Base-by-base conservation (phyloP, 768 basidiomycete species). In the Leccinellum rugosiceps region DNA sequence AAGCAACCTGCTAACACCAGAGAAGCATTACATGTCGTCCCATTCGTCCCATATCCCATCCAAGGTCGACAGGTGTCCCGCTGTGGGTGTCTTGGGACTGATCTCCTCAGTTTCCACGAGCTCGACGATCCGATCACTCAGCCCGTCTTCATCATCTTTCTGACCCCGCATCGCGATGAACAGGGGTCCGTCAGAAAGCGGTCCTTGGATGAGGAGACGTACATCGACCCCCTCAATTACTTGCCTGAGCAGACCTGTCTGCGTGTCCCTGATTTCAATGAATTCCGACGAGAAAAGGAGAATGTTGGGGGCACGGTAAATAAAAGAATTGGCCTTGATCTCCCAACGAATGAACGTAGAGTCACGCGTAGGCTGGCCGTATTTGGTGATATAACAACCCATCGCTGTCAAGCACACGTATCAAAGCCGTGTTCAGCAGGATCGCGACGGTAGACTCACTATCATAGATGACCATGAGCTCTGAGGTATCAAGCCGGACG, bases 281-380 rank as follows among this genome's bases (percentile, higher is more conserved):
- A 89, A 93, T 55, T 84, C 79, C 15, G 82, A 64, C 7, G 88
- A 90, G 73, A 93, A 83, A 30, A 94, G 81, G 19, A 94, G 76
- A 61, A 93, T 58, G 63, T 90, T 80, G 6, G 77, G 77, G 9
- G 81, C 80, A 14, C 88, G 83, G 46, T 81, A 71, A 10, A 84
- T 81, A 64, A 79, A 93, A 1, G 86, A 76, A 3, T 72, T 75
- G 11, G 85, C 88, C 58, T 78, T 83, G 57, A 80, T 80, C 73
- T 94, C 92, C 92, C 92, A 94, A 56, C 83, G 85, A 59, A 92
- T 80, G 67, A 82, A 91, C 1, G 80, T 78, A 4, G 75, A 77
- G 45, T 78, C 78, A 41, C 88, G 86, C 11, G 75, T 76, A 3
- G 89, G 90, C 1, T 75, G 68, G 2, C 92, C 92, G 59, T 83